Conservation (phyloP, 2,329 filamentous ascomycete genomes). For the Botrytis pseudocinerea region DNA sequence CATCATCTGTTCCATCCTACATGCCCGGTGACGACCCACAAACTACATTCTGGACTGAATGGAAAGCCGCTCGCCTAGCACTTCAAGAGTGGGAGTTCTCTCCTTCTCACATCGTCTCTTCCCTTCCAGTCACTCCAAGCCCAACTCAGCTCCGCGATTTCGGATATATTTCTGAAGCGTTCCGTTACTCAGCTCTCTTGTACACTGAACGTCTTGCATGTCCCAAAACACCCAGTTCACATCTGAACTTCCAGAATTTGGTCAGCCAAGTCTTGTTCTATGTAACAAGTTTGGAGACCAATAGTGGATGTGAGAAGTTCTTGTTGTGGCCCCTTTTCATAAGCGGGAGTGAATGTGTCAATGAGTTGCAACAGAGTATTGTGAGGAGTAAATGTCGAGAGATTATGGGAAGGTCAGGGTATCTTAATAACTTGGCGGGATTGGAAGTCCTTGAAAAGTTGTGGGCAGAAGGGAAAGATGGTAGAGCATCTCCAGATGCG, state of each 20-base stretch:
- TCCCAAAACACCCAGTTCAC: slow-evolving; percentile 69
- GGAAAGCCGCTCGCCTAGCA: slow-evolving; percentile 74
- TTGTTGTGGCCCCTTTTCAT: slow-evolving; percentile 93
- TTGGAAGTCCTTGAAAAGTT: slow-evolving; percentile 83
- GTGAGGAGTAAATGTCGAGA: slow-evolving; percentile 80
- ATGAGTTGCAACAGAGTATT: slow-evolving; percentile 73
- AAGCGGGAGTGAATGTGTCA: slow-evolving; percentile 83
- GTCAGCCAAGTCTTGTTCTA: slow-evolving; percentile 83
- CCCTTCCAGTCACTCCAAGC: slow-evolving; percentile 52
- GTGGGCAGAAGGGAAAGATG: slow-evolving; percentile 54
- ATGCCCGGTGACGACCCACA: slow-evolving; percentile 55
- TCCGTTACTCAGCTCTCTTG: slow-evolving; percentile 83
- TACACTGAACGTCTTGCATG: slow-evolving; percentile 87
- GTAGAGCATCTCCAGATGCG: slow-evolving; percentile 13
- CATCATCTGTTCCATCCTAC: not conserved
- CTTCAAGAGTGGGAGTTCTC: slow-evolving; percentile 83
- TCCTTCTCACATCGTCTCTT: slow-evolving; percentile 51
- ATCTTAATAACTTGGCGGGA: slow-evolving; percentile 88
- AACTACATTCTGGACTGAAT: slow-evolving; percentile 78
- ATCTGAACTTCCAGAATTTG: slow-evolving; percentile 78
- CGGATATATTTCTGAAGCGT: slow-evolving; percentile 81
- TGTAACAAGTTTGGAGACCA: slow-evolving; percentile 74
- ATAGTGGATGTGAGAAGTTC: slow-evolving; percentile 77
- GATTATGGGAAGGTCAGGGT: slow-evolving; percentile 85
- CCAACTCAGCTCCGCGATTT: slow-evolving; percentile 70